A percentile compares a stretch with the other conserved stretches of the same genome.
Conservation (phyloP, 257 asterid genomes). For the Solanum sparsipilum region DNA sequence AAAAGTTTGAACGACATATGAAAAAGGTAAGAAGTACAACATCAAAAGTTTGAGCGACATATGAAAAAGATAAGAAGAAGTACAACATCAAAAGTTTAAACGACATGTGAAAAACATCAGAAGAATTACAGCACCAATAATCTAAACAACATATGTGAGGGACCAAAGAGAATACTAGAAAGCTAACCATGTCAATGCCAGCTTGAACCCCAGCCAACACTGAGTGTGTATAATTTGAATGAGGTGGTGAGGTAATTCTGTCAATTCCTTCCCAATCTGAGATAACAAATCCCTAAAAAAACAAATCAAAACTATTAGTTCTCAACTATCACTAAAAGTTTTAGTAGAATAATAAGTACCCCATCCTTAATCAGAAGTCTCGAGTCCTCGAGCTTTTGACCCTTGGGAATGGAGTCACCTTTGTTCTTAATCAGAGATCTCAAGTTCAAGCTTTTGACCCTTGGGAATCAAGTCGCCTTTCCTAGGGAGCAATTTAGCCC, state of each 20-base stretch:
- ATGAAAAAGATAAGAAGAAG: not conserved
- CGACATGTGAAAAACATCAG: not conserved
- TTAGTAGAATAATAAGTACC: not conserved
- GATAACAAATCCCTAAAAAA: constrained; percentile 32
- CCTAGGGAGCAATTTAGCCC: not conserved
- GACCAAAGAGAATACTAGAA: not conserved
- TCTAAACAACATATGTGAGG: not conserved
- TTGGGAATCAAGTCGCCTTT: not conserved
- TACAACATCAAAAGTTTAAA: not conserved
- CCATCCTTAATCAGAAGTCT: not conserved
- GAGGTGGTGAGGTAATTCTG: constrained; percentile 15
- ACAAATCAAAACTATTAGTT: not conserved
- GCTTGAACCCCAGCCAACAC: constrained; percentile 23
- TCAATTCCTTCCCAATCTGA: constrained; percentile 45
- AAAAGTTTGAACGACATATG: not conserved
- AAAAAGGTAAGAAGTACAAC: not conserved
- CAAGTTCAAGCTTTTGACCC: not conserved
- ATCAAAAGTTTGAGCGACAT: not conserved
- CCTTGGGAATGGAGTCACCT: not conserved
- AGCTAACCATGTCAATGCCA: constrained; percentile 40
- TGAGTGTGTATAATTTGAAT: constrained; percentile 23
- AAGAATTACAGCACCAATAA: not conserved
- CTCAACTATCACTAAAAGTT: not conserved
- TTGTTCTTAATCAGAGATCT: not conserved
- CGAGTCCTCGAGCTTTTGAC: no score